Conservation (phyloP, 164 flowering plant genomes). For the Dillenia turbinata region DNA sequence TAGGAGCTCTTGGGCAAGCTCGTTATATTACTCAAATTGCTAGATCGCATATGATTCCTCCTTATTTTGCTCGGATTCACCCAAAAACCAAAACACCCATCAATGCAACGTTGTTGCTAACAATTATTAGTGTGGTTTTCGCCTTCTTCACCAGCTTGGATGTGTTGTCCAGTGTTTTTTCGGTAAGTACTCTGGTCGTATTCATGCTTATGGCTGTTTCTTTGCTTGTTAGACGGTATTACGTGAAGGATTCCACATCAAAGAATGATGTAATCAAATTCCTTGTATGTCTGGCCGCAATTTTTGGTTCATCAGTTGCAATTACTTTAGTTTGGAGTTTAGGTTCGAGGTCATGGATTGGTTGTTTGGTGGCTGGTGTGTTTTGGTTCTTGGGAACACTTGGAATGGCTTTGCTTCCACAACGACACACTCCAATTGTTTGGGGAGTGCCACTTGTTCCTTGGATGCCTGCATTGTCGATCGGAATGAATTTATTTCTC, state of each 20-base stretch:
- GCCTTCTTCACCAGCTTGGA: conserved; percentile 75
- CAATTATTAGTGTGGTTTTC: conserved; percentile 35
- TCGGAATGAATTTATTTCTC: conserved; percentile 66
- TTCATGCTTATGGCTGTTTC: conserved; percentile 83
- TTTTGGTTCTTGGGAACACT: conserved; percentile 62
- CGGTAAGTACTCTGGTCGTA: conserved; percentile 67
- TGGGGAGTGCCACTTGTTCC: conserved; percentile 90
- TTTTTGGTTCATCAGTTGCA: conserved; percentile 53
- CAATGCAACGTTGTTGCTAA: conserved; percentile 52
- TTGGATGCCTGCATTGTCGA: conserved; percentile 84
- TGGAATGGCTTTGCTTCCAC: conserved; percentile 38
- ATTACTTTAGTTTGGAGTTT: conserved; percentile 37
- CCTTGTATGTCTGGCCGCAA: conserved; percentile 24
- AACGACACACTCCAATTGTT: conserved; percentile 47
- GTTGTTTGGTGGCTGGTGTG: conserved; percentile 31
- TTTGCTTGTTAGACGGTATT: conserved; percentile 69
- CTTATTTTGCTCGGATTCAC: conserved; percentile 71
- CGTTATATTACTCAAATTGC: conserved; percentile 87
- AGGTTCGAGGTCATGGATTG: conserved; percentile 46
- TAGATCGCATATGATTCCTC: conserved; percentile 84
- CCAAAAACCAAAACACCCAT: conserved; percentile 77
- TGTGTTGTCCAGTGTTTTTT: conserved; percentile 62
- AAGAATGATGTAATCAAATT: conserved; percentile 32
- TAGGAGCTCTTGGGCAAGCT: conserved; percentile 74
- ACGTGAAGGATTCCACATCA: conserved; percentile 41